Conservation (phyloP, 2,329 filamentous ascomycete species). For the Colletotrichum agaves region DNA sequence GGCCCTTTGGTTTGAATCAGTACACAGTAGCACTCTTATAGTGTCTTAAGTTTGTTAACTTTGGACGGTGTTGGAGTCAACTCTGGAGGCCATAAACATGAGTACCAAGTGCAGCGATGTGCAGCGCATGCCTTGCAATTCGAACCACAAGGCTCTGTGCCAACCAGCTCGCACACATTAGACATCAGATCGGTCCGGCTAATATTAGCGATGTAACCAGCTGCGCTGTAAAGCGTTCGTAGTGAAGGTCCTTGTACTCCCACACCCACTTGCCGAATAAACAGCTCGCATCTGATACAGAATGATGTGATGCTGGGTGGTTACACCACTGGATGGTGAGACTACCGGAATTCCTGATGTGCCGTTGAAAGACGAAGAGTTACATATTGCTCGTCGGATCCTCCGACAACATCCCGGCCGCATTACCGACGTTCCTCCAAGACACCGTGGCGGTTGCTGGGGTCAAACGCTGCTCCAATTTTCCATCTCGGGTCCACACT, state of each 20-base stretch:
- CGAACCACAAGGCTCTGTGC: not conserved
- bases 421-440: conserved; percentile 22
- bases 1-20: not conserved
- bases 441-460: conserved; percentile 28
- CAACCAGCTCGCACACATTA: conserved; percentile 19
- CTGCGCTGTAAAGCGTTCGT: conserved; percentile 23
- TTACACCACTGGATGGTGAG: not conserved
- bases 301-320: not conserved
- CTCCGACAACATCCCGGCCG: conserved; percentile 22
- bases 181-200: conserved; percentile 24
- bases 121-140: not conserved
- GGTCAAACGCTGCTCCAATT: conserved; percentile 31
- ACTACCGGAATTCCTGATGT: not conserved
- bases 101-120: not conserved
- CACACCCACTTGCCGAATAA: not conserved
- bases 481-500: conserved; percentile 7
- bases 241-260: no score
- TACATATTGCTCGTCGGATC: conserved; percentile 25
- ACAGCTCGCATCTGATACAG: not conserved
- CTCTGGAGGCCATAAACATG: not conserved
- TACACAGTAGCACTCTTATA: not conserved
- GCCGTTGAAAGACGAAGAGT: conserved; percentile 11
- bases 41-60: not conserved
- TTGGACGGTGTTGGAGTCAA: conserved; percentile 2
- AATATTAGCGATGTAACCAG: conserved; percentile 20